Conservation (phyloP, 1,284 basidiomycete genomes). For the Ceraceosorus guamensis region DNA sequence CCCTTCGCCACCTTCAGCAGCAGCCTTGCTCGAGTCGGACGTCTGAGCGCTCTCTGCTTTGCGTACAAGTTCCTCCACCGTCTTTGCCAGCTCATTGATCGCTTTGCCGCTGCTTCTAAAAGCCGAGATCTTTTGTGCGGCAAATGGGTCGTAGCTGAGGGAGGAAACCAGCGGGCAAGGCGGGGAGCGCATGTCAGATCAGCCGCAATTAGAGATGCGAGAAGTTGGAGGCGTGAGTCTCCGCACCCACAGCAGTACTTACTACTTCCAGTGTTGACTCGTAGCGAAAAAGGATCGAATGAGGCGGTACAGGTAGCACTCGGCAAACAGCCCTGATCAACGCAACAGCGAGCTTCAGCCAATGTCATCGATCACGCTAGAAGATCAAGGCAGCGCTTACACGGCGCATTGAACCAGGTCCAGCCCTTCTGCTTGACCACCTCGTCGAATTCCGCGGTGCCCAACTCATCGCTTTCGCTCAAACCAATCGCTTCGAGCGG, state of each 20-base stretch:
- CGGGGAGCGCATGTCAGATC: background rate
- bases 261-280: constrained; percentile 62
- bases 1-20: too few species aligned
- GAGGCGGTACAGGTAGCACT: constrained; percentile 74
- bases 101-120: constrained; percentile 74
- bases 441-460: constrained; percentile 49
- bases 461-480: constrained; percentile 56
- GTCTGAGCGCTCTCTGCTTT: constrained; percentile 18
- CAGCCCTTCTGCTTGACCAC: constrained; percentile 49
- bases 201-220: background rate
- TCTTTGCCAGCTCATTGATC: constrained; percentile 50
- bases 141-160: constrained; percentile 70
- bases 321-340: constrained; percentile 61
- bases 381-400: constrained; percentile 43
- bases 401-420: constrained; percentile 85
- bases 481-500: constrained; percentile 55
- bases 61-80: constrained; percentile 29
- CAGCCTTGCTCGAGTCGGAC: too few species aligned
- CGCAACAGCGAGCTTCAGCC: background rate
- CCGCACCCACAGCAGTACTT: background rate
- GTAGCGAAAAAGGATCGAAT: constrained; percentile 67
- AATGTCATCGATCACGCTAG: background rate
- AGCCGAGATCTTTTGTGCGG: constrained; percentile 68
- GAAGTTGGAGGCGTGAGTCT: background rate
- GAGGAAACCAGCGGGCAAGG: too few species aligned